These are phyloP conservation scores for Paramecium sonneborni DNA, from an alignment of 73 alveolate genomes.

Conservation along the genomic window DNA sequence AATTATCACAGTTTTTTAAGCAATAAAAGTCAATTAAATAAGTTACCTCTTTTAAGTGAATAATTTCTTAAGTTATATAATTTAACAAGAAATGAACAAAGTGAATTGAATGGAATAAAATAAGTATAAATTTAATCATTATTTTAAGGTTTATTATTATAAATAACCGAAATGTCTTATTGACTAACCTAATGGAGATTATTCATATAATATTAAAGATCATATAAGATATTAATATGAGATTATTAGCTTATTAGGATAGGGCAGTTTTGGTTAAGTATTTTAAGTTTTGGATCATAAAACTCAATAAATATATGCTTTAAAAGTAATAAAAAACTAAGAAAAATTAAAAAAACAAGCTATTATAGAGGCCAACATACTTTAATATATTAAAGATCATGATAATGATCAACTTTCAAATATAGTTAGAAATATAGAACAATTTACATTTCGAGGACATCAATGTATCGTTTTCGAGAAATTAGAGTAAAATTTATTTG, in stretches of 20 bases:
- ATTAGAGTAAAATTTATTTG: constrained; percentile 80
- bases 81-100: background rate
- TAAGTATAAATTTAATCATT: background rate
- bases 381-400: constrained; percentile 70
- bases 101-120: background rate
- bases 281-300: constrained; percentile 91
- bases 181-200: constrained; percentile 85
- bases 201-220: constrained; percentile 78
- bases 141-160: constrained; percentile 2
- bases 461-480: constrained; percentile 83
- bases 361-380: constrained; percentile 84
- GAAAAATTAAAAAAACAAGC: constrained; percentile 92
- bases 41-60: background rate
- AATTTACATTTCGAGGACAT: constrained; percentile 73
- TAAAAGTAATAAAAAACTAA: constrained; percentile 92
- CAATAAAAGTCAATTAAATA: background rate
- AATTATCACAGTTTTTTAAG: background rate
- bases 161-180: background rate
- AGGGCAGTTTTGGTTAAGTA: constrained; percentile 97
- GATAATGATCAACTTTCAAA: constrained; percentile 69
- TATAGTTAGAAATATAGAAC: constrained; percentile 68
- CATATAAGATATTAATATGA: constrained; percentile 94
- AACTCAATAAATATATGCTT: constrained; percentile 83
- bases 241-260: constrained; percentile 85
- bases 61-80: background rate